These are phyloP conservation scores for Rostrohypoxylon terebratum DNA, from an alignment of 495 filamentous ascomycete species.

Conservation along the genomic window DNA sequence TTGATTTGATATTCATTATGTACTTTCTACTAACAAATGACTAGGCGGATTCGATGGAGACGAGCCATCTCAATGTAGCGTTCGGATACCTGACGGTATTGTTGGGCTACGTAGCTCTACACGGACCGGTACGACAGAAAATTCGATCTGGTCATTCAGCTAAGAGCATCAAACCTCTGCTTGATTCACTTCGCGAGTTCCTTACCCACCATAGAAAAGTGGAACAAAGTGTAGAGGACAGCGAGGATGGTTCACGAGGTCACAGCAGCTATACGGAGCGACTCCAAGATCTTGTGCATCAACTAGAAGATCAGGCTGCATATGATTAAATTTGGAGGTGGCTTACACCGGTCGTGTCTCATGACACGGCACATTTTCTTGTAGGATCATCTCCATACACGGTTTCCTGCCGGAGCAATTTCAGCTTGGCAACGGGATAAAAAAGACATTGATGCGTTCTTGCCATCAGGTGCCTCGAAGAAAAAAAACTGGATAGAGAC, in stretches of 20 bases:
- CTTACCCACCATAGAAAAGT: conserved; percentile 80
- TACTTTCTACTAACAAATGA: conserved; percentile 23
- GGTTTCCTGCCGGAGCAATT: conserved; percentile 24
- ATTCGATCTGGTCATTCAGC: conserved; percentile 67
- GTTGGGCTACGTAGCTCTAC: conserved; percentile 80
- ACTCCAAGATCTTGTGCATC: conserved; percentile 66
- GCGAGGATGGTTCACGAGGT: conserved; percentile 56
- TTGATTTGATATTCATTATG: conserved; percentile 10
- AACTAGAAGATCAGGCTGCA: conserved; percentile 51
- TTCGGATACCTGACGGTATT: conserved; percentile 91
- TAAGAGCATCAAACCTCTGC: conserved; percentile 69
- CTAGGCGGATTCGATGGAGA: conserved; percentile 85
- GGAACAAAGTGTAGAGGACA: conserved; percentile 66
- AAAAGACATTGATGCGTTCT: conserved; percentile 20
- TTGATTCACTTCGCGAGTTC: conserved; percentile 90
- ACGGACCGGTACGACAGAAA: conserved; percentile 61
- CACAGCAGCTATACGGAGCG: conserved; percentile 68
- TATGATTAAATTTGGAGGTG: conserved; percentile 30
- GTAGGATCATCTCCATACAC: conserved; percentile 9
- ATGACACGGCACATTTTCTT: conserved; percentile 15
- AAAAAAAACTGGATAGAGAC: conserved; percentile 7
- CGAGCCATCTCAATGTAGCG: conserved; percentile 86
- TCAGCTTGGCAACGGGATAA: conserved; percentile 22
- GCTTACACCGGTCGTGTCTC: background rate
- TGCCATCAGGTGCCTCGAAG: conserved; percentile 8